phyloP scores from a whole-genome alignment of 495 filamentous ascomycete genomes.

The Bacidia rubella region DNA sequence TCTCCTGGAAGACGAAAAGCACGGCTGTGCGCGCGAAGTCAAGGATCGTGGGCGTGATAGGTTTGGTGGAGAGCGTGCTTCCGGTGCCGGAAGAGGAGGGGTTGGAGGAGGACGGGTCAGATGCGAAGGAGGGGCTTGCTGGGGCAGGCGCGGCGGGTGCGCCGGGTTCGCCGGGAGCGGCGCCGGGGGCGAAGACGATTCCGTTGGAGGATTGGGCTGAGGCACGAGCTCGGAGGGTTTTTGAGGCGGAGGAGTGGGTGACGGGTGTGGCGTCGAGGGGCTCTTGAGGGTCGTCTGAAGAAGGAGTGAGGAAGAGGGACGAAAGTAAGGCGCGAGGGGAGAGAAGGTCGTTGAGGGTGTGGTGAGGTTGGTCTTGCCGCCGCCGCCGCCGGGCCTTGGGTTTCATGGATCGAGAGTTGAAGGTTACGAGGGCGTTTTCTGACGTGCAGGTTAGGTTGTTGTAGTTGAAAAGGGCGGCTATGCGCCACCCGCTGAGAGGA shows the following conservation, averaged over 20 bases:
- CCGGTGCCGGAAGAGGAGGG: conserved; percentile 1
- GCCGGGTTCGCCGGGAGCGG: conserved; percentile 10
- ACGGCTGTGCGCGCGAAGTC: conserved; percentile 37
- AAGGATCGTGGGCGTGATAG: conserved; percentile 21
- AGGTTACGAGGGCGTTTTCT: conserved; percentile 77
- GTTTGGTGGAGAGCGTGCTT: conserved; percentile 3
- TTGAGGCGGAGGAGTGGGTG: conserved; percentile 1
- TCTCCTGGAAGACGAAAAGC: conserved; percentile 38
- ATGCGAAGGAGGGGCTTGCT: conserved; percentile 9
- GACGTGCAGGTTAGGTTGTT: conserved; percentile 61
- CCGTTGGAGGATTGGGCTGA: conserved; percentile 29
- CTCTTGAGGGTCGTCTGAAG: neutral
- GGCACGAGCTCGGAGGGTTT: conserved; percentile 21
- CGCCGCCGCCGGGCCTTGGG: neutral
- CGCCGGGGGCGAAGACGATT: conserved; percentile 27
- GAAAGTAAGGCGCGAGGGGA: too few relatives aligned
- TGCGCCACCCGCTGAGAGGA: conserved; percentile 45
- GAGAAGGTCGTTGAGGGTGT: neutral
- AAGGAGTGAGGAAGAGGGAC: neutral
- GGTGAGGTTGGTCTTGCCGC: neutral
- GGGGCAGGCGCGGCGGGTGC: conserved; percentile 15
- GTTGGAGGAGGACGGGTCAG: conserved; percentile 8
- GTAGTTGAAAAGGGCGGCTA: conserved; percentile 65
- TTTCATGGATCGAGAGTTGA: conserved; percentile 38
- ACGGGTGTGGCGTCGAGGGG: conserved; percentile 1